Conservation (phyloP, 768 basidiomycete species). For the Glaciozyma antarctica region DNA sequence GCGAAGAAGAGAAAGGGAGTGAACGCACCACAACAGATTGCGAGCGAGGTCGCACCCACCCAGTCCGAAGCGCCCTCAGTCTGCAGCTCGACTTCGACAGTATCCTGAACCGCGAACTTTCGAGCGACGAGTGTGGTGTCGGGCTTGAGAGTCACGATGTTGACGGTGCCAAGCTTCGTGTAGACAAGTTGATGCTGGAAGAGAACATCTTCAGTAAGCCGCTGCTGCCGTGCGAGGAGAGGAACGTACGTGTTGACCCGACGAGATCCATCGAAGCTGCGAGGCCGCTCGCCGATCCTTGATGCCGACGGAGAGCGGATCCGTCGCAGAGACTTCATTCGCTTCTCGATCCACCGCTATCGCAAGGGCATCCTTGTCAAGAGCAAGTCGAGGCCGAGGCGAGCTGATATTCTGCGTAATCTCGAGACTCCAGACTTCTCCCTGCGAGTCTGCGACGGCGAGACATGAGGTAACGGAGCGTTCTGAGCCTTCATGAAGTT, state of each 20-base stretch:
- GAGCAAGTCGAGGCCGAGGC: not conserved
- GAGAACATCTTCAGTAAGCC: not conserved
- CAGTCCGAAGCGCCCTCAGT: not conserved
- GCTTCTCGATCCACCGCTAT: not conserved
- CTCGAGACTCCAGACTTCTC: conserved; percentile 3
- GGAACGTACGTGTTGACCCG: not conserved
- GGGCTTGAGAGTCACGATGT: not conserved
- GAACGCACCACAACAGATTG: conserved; percentile 13
- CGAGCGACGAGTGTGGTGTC: not conserved
- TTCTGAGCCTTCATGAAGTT: not conserved
- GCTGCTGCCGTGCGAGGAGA: not conserved
- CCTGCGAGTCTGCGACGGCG: conserved; percentile 2
- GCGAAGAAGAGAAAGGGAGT: not conserved
- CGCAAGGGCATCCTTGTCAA: not conserved
- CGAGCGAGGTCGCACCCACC: conserved; percentile 10
- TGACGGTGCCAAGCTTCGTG: conserved; percentile 17
- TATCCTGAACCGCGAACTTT: not conserved
- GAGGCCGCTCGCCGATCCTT: conserved; percentile 7
- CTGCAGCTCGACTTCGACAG: conserved; percentile 5
- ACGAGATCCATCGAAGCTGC: conserved; percentile 15
- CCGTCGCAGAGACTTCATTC: not conserved
- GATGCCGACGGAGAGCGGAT: not conserved
- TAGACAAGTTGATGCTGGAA: conserved; percentile 8
- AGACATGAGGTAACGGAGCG: not conserved
- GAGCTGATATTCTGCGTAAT: not conserved